Evolutionary conservation across 2,329 filamentous ascomycete genomes (phyloP).

Genomic region (Bipolaris cookei): DNA sequence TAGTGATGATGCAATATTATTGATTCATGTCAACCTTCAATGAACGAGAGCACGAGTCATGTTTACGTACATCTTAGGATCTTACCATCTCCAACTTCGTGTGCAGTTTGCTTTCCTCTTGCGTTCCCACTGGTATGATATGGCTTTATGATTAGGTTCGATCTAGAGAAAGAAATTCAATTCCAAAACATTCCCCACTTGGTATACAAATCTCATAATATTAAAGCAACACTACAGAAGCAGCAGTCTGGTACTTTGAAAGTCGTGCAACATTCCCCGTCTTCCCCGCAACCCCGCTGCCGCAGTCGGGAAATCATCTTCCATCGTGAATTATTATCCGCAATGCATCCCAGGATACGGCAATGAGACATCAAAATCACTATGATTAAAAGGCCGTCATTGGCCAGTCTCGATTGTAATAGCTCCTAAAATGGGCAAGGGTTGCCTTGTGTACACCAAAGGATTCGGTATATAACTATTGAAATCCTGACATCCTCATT

Average conservation of each 20-base stretch:
- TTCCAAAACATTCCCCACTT: not conserved
- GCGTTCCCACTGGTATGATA: too few species aligned
- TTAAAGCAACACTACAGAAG: not conserved
- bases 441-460: not conserved
- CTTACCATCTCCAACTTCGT: not conserved
- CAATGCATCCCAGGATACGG: not conserved
- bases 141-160: too few species aligned
- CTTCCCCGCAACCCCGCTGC: slow-evolving; percentile 15
- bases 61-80: too few species aligned
- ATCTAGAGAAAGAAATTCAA: too few species aligned
- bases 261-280: not conserved
- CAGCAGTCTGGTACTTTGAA: not conserved
- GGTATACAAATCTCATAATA: too few species aligned
- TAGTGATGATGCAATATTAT: not conserved
- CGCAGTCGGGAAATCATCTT: not conserved
- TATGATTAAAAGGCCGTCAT: not conserved
- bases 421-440: not conserved
- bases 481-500: not conserved
- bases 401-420: not conserved
- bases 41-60: not conserved
- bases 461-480: slow-evolving; percentile 19
- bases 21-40: not conserved
- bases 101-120: too few species aligned
- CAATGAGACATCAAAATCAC: too few species aligned
- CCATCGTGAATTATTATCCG: slow-evolving; percentile 26